Base-by-base conservation (phyloP, 192 early-diverging fungal species). In the Physocladia obscura region DNA sequence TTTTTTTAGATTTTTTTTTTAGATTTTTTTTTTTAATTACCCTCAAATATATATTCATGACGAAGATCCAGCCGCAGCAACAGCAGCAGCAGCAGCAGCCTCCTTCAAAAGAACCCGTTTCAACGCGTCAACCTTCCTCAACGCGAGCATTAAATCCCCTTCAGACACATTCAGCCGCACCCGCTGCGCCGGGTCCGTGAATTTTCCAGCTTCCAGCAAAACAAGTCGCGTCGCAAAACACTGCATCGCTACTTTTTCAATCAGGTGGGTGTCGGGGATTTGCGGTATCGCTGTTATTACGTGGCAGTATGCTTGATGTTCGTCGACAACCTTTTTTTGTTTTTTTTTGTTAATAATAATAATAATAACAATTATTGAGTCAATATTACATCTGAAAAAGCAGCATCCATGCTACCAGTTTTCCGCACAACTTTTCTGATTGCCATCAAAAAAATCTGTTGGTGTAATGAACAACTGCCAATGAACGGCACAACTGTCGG, bases 371-470 rank as follows among this genome's bases (percentile, higher is more conserved):
- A 71, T 5, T n/a, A 19, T n/a, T 24, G 29, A 2, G 54, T 35
- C 40, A 27, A 0, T 60, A 62, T n/a, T 39, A 94, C 88, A 49
- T 90, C 86, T 3, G 83, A 86, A 74, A 93, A 87, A 8, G 90
- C 79, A 2, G 90, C 88, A 44, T 95, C 91, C 19, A 86, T 80
- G 3, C 87, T 59, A 2, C 94, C 96, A 0, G 76, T 77, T 22
- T 85, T 81, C 36, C 91, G 79, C 19, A 91, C 67, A 19, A 77
- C 73, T 35, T 84, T 78, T 4, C 91, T 77, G 34, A 94, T 60
- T 0, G 91, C 79, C 0, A 94, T 81, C 34, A 98, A 65, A 65
- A 96, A 96, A 22, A 98, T 40, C 71, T 93, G 91, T 64, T 95
- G 95, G 60, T 95, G 93, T 37, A 89, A 55, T 11, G 65, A 68